Evolutionary conservation across 2,329 filamentous ascomycete genomes (phyloP).

Genomic region (Penicillium verrucosum): DNA sequence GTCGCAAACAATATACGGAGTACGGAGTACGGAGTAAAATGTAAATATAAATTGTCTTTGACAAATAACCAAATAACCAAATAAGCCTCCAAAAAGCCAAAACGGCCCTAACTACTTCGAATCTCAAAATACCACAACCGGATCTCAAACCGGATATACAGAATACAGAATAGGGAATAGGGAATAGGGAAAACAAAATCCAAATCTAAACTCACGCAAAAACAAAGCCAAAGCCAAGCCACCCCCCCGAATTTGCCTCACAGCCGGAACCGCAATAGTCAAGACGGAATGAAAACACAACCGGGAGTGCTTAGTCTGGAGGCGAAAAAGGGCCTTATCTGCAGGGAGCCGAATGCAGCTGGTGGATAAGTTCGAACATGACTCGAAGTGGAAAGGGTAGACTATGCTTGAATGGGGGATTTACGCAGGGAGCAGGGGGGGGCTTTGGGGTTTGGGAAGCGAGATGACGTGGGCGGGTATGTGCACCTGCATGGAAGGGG

Average conservation of each 20-base stretch:
- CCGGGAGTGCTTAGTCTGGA: not conserved
- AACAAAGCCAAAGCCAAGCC: not conserved
- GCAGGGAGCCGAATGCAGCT: not conserved
- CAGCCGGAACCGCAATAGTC: not conserved
- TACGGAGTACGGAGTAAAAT: too few relatives aligned
- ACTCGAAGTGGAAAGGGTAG: not conserved
- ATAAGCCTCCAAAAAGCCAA: not conserved
- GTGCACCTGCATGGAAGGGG: not conserved
- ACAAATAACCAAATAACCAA: too few relatives aligned
- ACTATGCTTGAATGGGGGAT: not conserved
- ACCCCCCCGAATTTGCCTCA: not conserved
- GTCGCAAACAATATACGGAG: not conserved
- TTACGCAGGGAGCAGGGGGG: not conserved
- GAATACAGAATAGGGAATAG: too few relatives aligned
- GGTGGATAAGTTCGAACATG: not conserved
- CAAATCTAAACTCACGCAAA: too few relatives aligned
- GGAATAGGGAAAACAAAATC: too few relatives aligned
- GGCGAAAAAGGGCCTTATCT: not conserved
- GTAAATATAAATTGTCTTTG: too few relatives aligned
- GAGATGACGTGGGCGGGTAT: not conserved
- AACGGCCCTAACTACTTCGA: not conserved
- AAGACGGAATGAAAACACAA: not conserved
- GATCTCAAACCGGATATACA: too few relatives aligned
- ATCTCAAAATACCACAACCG: too few relatives aligned
- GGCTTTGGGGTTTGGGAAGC: not conserved